These are phyloP conservation scores for Pseudocercospora fuligena DNA, from an alignment of 2,329 filamentous ascomycete species.

Conservation along the genomic window DNA sequence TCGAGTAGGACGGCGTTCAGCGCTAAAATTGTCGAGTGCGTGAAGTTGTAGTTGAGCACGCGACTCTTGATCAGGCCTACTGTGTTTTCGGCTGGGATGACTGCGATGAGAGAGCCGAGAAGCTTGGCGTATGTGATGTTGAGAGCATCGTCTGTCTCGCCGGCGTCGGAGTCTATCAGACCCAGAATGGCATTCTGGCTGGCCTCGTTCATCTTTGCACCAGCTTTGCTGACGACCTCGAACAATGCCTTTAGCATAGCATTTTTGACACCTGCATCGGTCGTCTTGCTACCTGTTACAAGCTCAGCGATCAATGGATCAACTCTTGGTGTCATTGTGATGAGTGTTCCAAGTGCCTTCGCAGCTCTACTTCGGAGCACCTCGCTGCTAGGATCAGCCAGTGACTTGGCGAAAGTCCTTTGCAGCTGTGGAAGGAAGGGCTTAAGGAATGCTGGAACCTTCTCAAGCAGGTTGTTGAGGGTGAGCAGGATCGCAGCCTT, in stretches of 20 bases:
- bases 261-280: constrained; percentile 82
- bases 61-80: constrained; percentile 68
- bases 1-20: constrained; percentile 89
- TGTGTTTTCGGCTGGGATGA: constrained; percentile 75
- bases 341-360: constrained; percentile 90
- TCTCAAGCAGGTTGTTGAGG: constrained; percentile 92
- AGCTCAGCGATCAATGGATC: constrained; percentile 93
- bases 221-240: constrained; percentile 94
- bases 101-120: constrained; percentile 86
- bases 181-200: constrained; percentile 84
- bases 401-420: constrained; percentile 92
- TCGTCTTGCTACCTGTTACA: constrained; percentile 92
- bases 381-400: constrained; percentile 92
- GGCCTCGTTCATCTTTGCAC: constrained; percentile 89
- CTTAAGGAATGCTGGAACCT: constrained; percentile 93
- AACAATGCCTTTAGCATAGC: constrained; percentile 98
- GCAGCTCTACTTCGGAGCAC: constrained; percentile 84
- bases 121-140: constrained; percentile 89
- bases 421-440: constrained; percentile 97
- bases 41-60: constrained; percentile 77
- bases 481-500: constrained; percentile 93
- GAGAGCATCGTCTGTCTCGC: constrained; percentile 73
- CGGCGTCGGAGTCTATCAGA: constrained; percentile 83
- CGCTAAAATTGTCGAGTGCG: constrained; percentile 77
- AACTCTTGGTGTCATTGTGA: constrained; percentile 92